Evolutionary conservation across 2,329 filamentous ascomycete species (phyloP), one percentile per base, ranked within the genome.

Genomic region (Fusarium subglutinans): DNA sequence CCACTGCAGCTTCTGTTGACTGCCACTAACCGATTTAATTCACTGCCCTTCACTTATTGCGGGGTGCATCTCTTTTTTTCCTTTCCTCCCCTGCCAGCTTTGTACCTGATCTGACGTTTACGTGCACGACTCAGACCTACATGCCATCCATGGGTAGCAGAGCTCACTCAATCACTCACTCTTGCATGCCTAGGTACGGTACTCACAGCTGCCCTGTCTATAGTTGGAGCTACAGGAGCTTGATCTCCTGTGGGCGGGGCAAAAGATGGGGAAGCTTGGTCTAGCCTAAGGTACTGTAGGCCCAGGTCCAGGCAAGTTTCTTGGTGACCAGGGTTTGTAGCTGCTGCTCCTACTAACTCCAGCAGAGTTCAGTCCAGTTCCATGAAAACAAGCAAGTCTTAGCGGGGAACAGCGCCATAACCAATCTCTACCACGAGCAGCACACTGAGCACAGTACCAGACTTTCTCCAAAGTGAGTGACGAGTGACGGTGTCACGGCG

Each of bases 401-500:
- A 50, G 70, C 40, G 70, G 70, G 66, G 48, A 47, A 47, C 44
- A 54, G 64, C 41, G 40, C 65, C 47, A 54, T 63, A 48, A 38
- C 55, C 30, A 69, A 50, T 48, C 55, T 45, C 30, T 22, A 53
- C 30, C n/a, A 47, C 20, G 20, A 22, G 40, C 18, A 43, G n/a
- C 15, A 50, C 45, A 24, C 22, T 37, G 45, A 43, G 14, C n/a
- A 50, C 45, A 24, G 28, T 37, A 57, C 41, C 35, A 60, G 65
- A 61, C 58, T 67, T 66, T 67, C 43, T 48, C 57, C 40, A 37
- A 53, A 47, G 28, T 69, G 37, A 40, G 33, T 58, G 37, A 40
- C 55, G 55, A 55, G 68, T 77, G 76, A 78, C 78, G 76, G 67
- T 77, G 76, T 78, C 66, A 75, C 73, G 60, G 70, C 76, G 76